Percentiles rank a stretch among this genome's conserved stretches.
Conservation (phyloP, 495 filamentous ascomycete species). For the Lentithecium fluviatile region DNA sequence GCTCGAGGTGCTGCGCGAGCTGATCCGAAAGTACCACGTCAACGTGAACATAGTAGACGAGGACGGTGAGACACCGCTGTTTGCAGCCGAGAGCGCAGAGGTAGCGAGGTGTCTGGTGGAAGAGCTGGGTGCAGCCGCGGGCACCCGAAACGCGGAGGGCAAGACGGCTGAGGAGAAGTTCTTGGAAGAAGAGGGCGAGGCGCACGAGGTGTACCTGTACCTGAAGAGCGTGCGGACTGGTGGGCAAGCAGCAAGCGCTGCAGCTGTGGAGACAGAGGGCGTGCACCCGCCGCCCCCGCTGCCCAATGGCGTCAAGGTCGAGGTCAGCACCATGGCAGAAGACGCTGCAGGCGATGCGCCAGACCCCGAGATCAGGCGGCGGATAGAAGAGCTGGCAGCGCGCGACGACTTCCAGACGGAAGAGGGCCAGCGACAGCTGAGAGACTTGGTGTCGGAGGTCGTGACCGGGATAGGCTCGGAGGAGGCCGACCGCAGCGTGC, state of each 20-base stretch:
- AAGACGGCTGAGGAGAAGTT: slow-evolving; percentile 47
- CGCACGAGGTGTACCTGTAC: slow-evolving; percentile 26
- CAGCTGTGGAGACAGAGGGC: slow-evolving; percentile 5
- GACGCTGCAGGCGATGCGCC: slow-evolving; percentile 39
- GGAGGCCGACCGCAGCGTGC: slow-evolving; percentile 26
- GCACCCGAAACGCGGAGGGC: slow-evolving; percentile 37
- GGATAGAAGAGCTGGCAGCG: slow-evolving; percentile 48
- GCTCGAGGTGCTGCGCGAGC: slow-evolving; percentile 68
- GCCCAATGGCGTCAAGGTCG: slow-evolving; percentile 41
- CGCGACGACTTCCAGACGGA: slow-evolving; percentile 46
- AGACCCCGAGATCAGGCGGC: slow-evolving; percentile 47
- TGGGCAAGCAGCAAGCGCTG: not conserved
- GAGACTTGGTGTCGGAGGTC: slow-evolving; percentile 45
- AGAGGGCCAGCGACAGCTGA: slow-evolving; percentile 44
- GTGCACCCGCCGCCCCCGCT: slow-evolving; percentile 43
- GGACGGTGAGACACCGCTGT: slow-evolving; percentile 88
- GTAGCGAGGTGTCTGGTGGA: slow-evolving; percentile 75
- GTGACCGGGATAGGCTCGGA: slow-evolving; percentile 39
- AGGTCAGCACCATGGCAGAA: slow-evolving; percentile 41
- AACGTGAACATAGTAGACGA: slow-evolving; percentile 78
- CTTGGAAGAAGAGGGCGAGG: slow-evolving; percentile 47
- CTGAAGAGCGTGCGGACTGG: slow-evolving; percentile 8
- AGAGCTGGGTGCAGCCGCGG: slow-evolving; percentile 69
- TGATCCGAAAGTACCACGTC: slow-evolving; percentile 75
- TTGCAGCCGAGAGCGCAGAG: slow-evolving; percentile 74